phyloP scores from a whole-genome alignment of 768 basidiomycete species.

The Naganishia vaughanmartiniae region DNA sequence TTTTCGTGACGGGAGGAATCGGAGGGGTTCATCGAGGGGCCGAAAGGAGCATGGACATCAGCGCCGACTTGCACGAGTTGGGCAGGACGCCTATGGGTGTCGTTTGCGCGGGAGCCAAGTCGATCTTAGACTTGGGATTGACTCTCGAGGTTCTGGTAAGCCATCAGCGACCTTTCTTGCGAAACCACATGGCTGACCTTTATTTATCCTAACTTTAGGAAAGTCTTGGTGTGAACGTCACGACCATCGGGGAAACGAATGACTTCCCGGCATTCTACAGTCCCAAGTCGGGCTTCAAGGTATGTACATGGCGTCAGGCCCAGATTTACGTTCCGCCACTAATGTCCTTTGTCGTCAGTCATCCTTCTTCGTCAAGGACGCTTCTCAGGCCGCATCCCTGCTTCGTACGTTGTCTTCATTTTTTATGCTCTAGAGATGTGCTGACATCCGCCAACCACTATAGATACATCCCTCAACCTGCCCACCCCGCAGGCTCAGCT shows the following conservation, averaged over 20 bases:
- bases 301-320: slow-evolving; percentile 41
- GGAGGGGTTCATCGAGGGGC: slow-evolving; percentile 82
- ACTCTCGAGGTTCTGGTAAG: slow-evolving; percentile 56
- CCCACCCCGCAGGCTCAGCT: slow-evolving; percentile 69
- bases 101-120: slow-evolving; percentile 90
- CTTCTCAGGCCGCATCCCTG: slow-evolving; percentile 64
- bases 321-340: neutral
- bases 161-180: neutral
- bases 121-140: slow-evolving; percentile 85
- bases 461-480: slow-evolving; percentile 70
- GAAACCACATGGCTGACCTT: neutral
- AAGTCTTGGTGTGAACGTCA: slow-evolving; percentile 88
- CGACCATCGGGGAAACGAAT: slow-evolving; percentile 68
- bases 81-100: slow-evolving; percentile 84
- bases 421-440: neutral
- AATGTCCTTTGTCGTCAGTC: neutral
- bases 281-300: slow-evolving; percentile 76
- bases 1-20: slow-evolving; percentile 75
- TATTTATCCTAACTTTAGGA: slow-evolving; percentile 59
- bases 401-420: slow-evolving; percentile 59
- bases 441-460: slow-evolving; percentile 11
- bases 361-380: slow-evolving; percentile 22
- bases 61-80: slow-evolving; percentile 87
- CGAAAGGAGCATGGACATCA: slow-evolving; percentile 81
- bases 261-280: slow-evolving; percentile 96